Conservation (phyloP, 495 filamentous ascomycete species). For the Schizothecium vesticola region DNA sequence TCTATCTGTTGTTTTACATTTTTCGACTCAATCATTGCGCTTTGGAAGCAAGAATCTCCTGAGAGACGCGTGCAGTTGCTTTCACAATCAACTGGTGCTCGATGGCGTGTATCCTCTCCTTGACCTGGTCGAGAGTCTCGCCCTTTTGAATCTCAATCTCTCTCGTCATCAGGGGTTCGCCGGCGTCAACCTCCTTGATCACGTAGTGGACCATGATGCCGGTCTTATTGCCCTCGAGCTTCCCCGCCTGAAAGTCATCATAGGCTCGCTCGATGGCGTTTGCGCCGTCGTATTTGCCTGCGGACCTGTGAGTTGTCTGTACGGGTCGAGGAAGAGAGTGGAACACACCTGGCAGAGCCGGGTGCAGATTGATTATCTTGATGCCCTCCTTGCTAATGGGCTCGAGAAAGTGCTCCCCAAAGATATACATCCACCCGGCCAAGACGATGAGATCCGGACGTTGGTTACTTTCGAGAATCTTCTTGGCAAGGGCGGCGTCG, state of each 20-base stretch:
- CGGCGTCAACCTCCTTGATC: constrained; percentile 77
- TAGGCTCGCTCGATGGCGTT: constrained; percentile 75
- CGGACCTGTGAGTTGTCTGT: neutral
- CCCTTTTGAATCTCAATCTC: constrained; percentile 67
- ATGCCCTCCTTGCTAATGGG: constrained; percentile 57
- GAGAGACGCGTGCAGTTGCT: constrained; percentile 54
- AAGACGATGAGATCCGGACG: constrained; percentile 65
- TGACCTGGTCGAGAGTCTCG: constrained; percentile 60
- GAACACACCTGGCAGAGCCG: constrained; percentile 54
- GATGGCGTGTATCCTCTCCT: constrained; percentile 62
- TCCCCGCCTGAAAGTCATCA: constrained; percentile 64
- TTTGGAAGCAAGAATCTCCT: constrained; percentile 27
- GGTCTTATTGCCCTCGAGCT: constrained; percentile 61
- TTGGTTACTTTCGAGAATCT: constrained; percentile 54
- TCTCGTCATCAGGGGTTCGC: constrained; percentile 63
- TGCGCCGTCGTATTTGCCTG: constrained; percentile 69
- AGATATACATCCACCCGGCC: constrained; percentile 65
- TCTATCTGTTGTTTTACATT: neutral
- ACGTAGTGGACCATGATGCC: constrained; percentile 95
- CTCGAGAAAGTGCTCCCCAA: constrained; percentile 46
- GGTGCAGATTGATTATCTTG: constrained; percentile 83
- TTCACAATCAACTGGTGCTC: constrained; percentile 69
- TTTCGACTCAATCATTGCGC: constrained; percentile 16
- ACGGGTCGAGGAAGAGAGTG: too few relatives aligned
- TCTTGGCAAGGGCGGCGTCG: constrained; percentile 70